These are phyloP conservation scores for Moniliella sp. DNA, from an alignment of 1,284 basidiomycete species.

Conservation along the genomic window DNA sequence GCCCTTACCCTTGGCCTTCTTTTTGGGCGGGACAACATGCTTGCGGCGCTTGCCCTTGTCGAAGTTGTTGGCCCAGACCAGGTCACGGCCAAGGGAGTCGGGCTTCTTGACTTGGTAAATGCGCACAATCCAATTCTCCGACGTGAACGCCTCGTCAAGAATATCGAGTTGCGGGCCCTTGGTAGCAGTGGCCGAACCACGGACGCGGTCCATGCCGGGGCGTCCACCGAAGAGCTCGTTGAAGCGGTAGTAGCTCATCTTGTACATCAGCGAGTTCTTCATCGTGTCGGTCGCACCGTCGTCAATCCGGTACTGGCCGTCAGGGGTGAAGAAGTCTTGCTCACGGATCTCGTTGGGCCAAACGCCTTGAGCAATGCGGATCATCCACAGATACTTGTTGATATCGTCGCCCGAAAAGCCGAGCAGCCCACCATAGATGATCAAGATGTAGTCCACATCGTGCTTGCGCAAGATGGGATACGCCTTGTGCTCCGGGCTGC, in stretches of 20 bases:
- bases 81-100: constrained; percentile 63
- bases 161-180: constrained; percentile 17
- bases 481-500: constrained; percentile 71
- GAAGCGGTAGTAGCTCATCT: constrained; percentile 32
- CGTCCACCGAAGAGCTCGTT: constrained; percentile 36
- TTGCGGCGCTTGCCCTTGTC: constrained; percentile 65
- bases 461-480: constrained; percentile 91
- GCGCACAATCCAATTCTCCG: constrained; percentile 39
- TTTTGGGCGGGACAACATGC: too few relatives aligned
- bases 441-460: constrained; percentile 88
- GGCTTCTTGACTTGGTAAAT: constrained; percentile 93
- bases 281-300: constrained; percentile 67
- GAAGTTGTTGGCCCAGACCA: constrained; percentile 51
- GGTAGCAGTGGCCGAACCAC: constrained; percentile 10
- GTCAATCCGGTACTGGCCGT: constrained; percentile 76
- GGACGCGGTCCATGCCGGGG: constrained; percentile 20
- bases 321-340: constrained; percentile 70
- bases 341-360: constrained; percentile 98
- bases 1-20: too few relatives aligned
- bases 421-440: constrained; percentile 88
- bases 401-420: constrained; percentile 97
- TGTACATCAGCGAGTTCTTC: constrained; percentile 71
- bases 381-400: constrained; percentile 70
- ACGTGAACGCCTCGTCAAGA: constrained; percentile 31
- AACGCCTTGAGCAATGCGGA: constrained; percentile 85